Evolutionary conservation across 2,329 filamentous ascomycete species (phyloP).

Genomic region (Alternaria burnsii): DNA sequence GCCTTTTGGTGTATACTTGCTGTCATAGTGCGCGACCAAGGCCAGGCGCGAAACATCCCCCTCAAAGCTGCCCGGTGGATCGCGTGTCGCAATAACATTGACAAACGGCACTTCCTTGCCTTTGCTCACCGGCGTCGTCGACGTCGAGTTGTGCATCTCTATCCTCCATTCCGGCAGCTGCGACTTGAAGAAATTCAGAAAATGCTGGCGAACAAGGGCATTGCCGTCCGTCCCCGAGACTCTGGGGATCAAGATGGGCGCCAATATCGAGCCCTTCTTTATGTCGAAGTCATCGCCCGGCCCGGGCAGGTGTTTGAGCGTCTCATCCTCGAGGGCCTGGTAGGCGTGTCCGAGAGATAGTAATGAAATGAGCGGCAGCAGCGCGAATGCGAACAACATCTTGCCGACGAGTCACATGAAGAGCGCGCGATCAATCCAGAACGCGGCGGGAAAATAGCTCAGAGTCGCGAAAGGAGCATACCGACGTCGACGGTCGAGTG

Average conservation of each 20-base stretch:
- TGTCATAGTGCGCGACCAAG: conserved; percentile 94
- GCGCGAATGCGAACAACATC: conserved; percentile 29
- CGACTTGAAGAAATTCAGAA: conserved; percentile 80
- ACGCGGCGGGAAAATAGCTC: background rate
- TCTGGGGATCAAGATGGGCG: conserved; percentile 86
- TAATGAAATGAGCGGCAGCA: conserved; percentile 35
- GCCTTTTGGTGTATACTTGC: conserved; percentile 78
- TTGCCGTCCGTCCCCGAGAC: conserved; percentile 87
- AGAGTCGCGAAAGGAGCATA: conserved; percentile 7
- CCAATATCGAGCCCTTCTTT: conserved; percentile 75
- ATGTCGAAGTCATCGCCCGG: conserved; percentile 83
- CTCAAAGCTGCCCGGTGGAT: conserved; percentile 78
- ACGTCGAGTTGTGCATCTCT: conserved; percentile 86
- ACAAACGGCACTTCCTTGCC: conserved; percentile 79
- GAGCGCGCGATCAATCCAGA: background rate
- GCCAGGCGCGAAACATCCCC: conserved; percentile 86
- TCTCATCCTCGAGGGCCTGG: conserved; percentile 74
- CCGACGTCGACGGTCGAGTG: background rate
- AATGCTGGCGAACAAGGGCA: conserved; percentile 78
- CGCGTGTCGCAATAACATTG: conserved; percentile 88
- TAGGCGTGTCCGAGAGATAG: conserved; percentile 58
- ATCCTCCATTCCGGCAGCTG: conserved; percentile 83
- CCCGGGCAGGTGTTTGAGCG: conserved; percentile 74
- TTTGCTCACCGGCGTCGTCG: conserved; percentile 79
- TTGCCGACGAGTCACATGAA: conserved; percentile 24